Conservation (phyloP, 1,284 basidiomycete species). For the Puccinia novopanici region DNA sequence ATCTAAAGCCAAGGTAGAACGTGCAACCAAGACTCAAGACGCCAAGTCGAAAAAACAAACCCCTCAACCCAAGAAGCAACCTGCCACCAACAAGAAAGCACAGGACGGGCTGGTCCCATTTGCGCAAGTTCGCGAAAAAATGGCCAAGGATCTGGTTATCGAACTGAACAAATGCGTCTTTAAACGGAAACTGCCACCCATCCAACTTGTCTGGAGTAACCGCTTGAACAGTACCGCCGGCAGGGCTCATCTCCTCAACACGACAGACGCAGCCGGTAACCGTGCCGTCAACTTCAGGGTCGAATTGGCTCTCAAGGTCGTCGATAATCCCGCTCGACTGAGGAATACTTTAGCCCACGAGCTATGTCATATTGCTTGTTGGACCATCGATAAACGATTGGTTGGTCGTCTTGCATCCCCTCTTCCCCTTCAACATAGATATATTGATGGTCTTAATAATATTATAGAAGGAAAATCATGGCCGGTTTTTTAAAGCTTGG, state of each 20-base stretch:
- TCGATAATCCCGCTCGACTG: conserved; percentile 74
- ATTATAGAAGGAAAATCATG: conserved; percentile 61
- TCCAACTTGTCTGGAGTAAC: conserved; percentile 72
- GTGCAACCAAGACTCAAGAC: neutral
- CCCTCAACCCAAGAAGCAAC: neutral
- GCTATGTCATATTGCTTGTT: conserved; percentile 82
- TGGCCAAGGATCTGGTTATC: conserved; percentile 28
- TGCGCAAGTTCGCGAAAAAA: conserved; percentile 17
- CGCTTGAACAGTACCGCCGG: conserved; percentile 75
- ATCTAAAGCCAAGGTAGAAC: neutral
- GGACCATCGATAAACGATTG: conserved; percentile 71
- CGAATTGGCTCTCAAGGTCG: conserved; percentile 74
- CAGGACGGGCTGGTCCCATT: conserved; percentile 11
- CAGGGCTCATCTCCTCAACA: conserved; percentile 70
- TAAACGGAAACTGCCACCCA: conserved; percentile 64
- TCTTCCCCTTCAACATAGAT: neutral
- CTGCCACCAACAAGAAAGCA: neutral
- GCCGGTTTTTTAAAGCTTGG: conserved; percentile 58
- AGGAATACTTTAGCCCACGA: conserved; percentile 78
- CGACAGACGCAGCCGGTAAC: conserved; percentile 58
- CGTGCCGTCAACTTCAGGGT: conserved; percentile 60
- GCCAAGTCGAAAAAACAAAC: neutral
- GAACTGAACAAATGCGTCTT: conserved; percentile 32
- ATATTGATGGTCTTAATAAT: neutral
- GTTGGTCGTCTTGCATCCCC: conserved; percentile 64